Evolutionary conservation across 2,329 filamentous ascomycete species (phyloP).

Genomic region (Neospermospora avenae): DNA sequence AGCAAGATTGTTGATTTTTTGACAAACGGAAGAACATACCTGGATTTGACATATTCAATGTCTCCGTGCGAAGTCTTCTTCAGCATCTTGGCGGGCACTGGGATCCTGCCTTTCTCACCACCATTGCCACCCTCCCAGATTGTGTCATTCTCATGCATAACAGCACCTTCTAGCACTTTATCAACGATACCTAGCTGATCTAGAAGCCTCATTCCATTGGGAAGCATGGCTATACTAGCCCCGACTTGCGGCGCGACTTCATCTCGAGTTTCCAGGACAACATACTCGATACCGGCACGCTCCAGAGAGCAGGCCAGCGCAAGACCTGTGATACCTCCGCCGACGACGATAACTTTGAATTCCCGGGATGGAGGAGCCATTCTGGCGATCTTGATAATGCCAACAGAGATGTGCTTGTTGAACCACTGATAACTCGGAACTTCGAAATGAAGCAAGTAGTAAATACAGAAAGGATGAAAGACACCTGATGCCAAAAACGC

Average conservation of each 20-base stretch:
- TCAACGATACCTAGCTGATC: conserved; percentile 40
- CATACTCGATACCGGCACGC: conserved; percentile 44
- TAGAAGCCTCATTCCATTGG: conserved; percentile 44
- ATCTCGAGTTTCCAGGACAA: conserved; percentile 44
- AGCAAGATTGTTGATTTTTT: background rate
- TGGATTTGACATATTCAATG: background rate
- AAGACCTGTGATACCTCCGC: conserved; percentile 48
- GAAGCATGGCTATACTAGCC: conserved; percentile 44
- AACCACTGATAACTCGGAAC: too few relatives aligned
- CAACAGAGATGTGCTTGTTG: too few relatives aligned
- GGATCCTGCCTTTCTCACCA: background rate
- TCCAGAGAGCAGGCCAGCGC: conserved; percentile 46
- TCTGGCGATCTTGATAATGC: background rate
- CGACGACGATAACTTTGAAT: conserved; percentile 43
- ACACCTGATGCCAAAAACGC: too few relatives aligned
- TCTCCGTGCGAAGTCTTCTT: background rate
- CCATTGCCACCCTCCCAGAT: background rate
- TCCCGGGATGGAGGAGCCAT: background rate
- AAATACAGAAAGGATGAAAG: too few relatives aligned
- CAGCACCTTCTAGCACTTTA: background rate
- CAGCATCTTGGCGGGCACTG: background rate
- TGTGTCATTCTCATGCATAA: background rate
- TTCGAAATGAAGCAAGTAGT: too few relatives aligned
- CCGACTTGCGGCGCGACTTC: conserved; percentile 45
- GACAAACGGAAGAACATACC: background rate